These are phyloP conservation scores for Cutaneotrichosporon arboriforme DNA, from an alignment of 1,284 basidiomycete species.

Conservation along the genomic window DNA sequence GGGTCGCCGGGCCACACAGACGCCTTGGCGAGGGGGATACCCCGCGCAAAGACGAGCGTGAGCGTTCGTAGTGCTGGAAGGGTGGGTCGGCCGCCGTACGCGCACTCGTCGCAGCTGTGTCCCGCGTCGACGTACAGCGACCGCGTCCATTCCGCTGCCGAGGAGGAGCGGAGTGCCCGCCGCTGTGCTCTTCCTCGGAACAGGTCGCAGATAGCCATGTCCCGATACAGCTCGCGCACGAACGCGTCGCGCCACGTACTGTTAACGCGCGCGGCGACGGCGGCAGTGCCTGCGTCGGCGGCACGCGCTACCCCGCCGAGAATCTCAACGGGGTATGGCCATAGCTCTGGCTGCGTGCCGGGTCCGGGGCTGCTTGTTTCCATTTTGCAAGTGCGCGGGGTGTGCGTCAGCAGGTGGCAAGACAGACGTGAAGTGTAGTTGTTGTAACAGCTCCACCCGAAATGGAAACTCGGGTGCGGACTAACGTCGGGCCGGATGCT, in stretches of 20 bases:
- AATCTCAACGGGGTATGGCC: neutral
- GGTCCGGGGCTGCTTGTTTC: no score
- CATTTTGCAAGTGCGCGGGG: no score
- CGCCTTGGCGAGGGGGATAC: neutral
- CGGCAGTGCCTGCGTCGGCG: neutral
- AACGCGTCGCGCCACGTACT: neutral
- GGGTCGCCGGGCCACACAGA: neutral
- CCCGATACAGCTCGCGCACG: neutral
- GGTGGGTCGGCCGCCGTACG: neutral
- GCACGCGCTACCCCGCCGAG: neutral
- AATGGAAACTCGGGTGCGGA: no score
- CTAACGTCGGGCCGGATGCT: no score
- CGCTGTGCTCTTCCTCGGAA: neutral
- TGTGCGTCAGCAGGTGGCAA: no score
- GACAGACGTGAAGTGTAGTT: no score
- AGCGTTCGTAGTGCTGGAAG: neutral
- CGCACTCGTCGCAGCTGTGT: constrained; percentile 1
- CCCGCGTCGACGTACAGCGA: neutral
- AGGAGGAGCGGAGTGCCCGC: neutral
- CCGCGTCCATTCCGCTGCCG: neutral
- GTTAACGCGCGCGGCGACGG: neutral
- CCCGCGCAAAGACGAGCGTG: neutral
- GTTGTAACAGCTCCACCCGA: no score
- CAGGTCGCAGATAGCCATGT: neutral
- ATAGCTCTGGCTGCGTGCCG: neutral